Evolutionary conservation across 2,329 filamentous ascomycete species (phyloP), one percentile per base, ranked within the genome.

Genomic region (Plectosphaerella cucumerina): DNA sequence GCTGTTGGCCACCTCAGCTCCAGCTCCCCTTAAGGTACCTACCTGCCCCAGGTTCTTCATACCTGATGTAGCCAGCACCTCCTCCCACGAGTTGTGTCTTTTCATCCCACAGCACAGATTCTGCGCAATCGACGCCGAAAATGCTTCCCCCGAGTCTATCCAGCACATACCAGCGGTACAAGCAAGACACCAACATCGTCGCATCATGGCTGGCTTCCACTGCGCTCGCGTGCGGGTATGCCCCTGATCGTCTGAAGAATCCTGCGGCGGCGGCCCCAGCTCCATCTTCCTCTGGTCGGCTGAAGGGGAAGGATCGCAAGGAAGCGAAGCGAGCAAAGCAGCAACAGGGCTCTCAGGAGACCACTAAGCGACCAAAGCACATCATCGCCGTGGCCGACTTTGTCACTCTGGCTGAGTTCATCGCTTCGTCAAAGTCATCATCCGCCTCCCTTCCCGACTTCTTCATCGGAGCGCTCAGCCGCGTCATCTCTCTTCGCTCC

Each of bases 171-270:
- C 60, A 60, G 18, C 62, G 65, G 50, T 74, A 74, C 58, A 74
- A 72, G 52, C 51, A 65, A n/a, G 70, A 74, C 49, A 71, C 67
- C 0, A 58, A 72, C 35, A 60, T 63, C 3, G 62, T 75, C 10
- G 70, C 68, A 2, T 58, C 62, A 31, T 75, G 71, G 72, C 67
- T 75, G 8, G 70, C 68, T 3, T 66, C 64, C 2, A 73, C 70
- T 1, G 72, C 71, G 37, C 67, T 62, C 47, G 53, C 58, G 3
- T 59, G 57, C 39, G 70, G 70, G 4, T 72, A 62, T 44, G 43
- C 62, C 10, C 14, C 56, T 4, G 56, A 62, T 33, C 50, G 62
- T 10, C 54, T 61, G 5, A 20, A 42, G 15, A n/a, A 18, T 42
- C 39, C 11, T 42, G 23, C 34, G 21, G 26, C 23, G 53, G 39